phyloP scores from a whole-genome alignment of 176 grass and related monocot species.

The Ensete ventricosum region DNA sequence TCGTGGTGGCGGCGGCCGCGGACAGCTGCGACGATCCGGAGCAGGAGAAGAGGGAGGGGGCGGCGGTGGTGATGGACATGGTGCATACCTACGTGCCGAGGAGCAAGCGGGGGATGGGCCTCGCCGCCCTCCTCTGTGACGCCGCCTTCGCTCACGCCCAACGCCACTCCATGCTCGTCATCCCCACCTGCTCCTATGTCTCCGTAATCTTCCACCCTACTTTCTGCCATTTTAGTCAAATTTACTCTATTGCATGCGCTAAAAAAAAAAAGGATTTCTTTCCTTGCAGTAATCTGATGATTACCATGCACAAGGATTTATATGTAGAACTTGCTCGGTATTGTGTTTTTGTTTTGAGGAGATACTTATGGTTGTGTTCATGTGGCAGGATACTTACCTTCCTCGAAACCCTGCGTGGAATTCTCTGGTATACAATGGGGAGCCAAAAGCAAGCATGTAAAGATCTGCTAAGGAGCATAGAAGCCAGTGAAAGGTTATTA shows the following conservation, averaged over 20 bases:
- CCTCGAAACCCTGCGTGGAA: slow-evolving; percentile 49
- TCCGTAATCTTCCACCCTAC: slow-evolving; percentile 20
- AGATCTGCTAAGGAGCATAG: background rate
- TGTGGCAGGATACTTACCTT: slow-evolving; percentile 60
- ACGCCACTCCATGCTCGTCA: slow-evolving; percentile 29
- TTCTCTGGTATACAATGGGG: slow-evolving; percentile 35
- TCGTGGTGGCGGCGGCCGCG: background rate
- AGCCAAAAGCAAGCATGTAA: slow-evolving; percentile 4
- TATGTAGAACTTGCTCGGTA: background rate
- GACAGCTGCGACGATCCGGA: background rate
- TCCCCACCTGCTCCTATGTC: slow-evolving; percentile 87
- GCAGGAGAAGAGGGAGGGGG: slow-evolving; percentile 18
- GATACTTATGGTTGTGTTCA: background rate
- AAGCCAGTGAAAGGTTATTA: background rate
- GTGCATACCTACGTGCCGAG: slow-evolving; percentile 75
- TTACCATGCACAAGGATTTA: too few species aligned
- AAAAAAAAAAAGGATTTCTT: background rate
- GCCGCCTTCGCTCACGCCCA: slow-evolving; percentile 60
- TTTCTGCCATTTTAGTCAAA: background rate
- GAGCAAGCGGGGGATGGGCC: slow-evolving; percentile 69
- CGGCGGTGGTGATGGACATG: slow-evolving; percentile 71
- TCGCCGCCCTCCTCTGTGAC: slow-evolving; percentile 64
- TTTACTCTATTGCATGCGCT: background rate
- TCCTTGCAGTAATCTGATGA: too few species aligned
- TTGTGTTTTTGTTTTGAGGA: background rate